Evolutionary conservation across 306 rosid genomes (phyloP).

Genomic region (Biancaea sappan): DNA sequence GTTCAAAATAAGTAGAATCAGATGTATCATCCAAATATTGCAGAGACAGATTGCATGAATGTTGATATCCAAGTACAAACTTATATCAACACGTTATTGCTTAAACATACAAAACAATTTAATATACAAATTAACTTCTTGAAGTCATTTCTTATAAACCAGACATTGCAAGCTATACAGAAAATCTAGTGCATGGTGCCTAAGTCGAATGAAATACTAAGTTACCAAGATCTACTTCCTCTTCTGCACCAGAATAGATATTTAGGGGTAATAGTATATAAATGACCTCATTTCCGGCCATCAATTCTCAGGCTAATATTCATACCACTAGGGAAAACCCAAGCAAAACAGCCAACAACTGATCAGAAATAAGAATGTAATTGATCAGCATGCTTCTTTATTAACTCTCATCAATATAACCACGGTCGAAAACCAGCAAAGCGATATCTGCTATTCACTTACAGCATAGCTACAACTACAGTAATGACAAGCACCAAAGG

Average conservation of each 20-base stretch:
- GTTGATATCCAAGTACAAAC: background rate
- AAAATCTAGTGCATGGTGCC: background rate
- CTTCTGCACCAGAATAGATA: background rate
- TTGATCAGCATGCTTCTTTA: background rate
- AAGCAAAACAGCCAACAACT: background rate
- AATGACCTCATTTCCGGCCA: constrained; percentile 1
- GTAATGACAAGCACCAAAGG: background rate
- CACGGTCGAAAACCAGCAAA: constrained; percentile 7
- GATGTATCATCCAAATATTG: constrained; percentile 22
- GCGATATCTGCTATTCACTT: background rate
- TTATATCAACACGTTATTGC: background rate
- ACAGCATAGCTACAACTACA: constrained; percentile 5
- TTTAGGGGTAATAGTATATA: background rate
- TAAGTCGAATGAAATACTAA: constrained; percentile 27
- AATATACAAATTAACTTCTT: background rate
- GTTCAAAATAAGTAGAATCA: constrained; percentile 17
- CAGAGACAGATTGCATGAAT: constrained; percentile 20
- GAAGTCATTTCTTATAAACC: background rate
- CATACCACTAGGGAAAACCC: background rate
- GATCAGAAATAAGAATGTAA: constrained; percentile 19
- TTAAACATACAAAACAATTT: background rate
- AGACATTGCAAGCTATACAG: constrained; percentile 13
- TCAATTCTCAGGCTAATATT: constrained; percentile 4
- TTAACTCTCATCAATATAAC: background rate
- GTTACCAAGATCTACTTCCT: constrained; percentile 23